These are phyloP conservation scores for Panicum miliaceum DNA, from an alignment of 176 grass and related monocot species.

Conservation along the genomic window DNA sequence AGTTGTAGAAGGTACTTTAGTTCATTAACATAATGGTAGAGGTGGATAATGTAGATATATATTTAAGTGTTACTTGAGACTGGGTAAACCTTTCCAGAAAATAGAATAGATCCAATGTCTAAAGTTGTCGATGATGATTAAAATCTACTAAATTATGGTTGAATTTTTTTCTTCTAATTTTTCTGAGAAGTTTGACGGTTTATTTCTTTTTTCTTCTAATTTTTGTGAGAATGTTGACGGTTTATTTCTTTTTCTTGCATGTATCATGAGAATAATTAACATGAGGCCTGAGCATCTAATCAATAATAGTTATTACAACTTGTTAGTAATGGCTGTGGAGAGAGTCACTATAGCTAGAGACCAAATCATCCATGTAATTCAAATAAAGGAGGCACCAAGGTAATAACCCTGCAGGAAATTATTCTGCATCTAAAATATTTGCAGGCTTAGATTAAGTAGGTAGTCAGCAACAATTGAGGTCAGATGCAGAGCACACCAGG, in stretches of 20 bases:
- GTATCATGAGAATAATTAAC: neutral
- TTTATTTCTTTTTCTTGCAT: neutral
- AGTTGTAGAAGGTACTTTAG: too few relatives aligned
- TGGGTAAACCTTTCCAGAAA: too few relatives aligned
- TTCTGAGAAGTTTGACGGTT: too few relatives aligned
- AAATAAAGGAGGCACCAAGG: neutral
- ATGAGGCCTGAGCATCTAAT: neutral
- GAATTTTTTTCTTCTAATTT: too few relatives aligned
- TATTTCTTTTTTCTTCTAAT: neutral
- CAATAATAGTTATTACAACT: neutral
- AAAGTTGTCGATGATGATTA: too few relatives aligned
- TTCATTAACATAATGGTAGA: too few relatives aligned
- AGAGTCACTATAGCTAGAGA: neutral
- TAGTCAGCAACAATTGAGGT: constrained; percentile 33
- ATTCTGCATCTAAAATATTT: constrained; percentile 6
- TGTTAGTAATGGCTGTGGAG: neutral
- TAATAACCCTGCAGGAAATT: neutral
- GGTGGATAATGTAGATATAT: too few relatives aligned
- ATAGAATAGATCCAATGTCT: too few relatives aligned
- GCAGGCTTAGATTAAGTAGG: neutral
- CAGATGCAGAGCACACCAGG: constrained; percentile 45
- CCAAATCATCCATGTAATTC: neutral
- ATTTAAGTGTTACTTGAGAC: too few relatives aligned
- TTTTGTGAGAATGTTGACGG: too few relatives aligned
- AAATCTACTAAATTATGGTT: too few relatives aligned